A percentile compares a stretch with the other conserved stretches of the same genome.
Conservation (phyloP, 2,329 filamentous ascomycete species). For the Neonectria neomacrospora region DNA sequence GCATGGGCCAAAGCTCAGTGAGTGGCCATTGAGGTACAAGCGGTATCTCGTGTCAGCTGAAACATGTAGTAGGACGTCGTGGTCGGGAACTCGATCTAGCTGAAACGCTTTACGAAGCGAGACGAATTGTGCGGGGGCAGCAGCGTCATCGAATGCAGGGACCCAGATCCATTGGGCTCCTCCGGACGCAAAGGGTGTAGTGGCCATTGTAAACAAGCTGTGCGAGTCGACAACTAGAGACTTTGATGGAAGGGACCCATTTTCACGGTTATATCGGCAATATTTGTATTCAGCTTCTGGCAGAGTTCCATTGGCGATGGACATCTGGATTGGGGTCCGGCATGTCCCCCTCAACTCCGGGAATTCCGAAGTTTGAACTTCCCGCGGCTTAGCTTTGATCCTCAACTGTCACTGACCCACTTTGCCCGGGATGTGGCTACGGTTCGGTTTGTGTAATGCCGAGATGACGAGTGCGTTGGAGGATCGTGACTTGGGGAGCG, state of each 20-base stretch:
- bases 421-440: background rate
- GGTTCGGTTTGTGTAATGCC: background rate
- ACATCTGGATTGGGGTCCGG: too few relatives aligned
- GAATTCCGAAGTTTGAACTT: too few relatives aligned
- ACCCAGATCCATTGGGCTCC: constrained; percentile 21
- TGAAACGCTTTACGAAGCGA: constrained; percentile 12
- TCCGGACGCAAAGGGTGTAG: constrained; percentile 6
- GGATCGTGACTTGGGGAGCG: background rate
- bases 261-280: background rate
- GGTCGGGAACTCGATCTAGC: constrained; percentile 1
- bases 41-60: constrained; percentile 25
- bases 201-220: constrained; percentile 1
- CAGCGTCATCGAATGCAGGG: constrained; percentile 18
- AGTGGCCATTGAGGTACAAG: constrained; percentile 18
- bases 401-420: background rate
- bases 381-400: too few relatives aligned
- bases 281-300: background rate
- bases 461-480: background rate
- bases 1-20: constrained; percentile 21
- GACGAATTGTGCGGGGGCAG: constrained; percentile 15
- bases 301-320: too few relatives aligned
- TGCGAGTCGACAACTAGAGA: background rate
- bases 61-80: constrained; percentile 13
- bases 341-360: too few relatives aligned
- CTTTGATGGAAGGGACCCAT: too few relatives aligned